Conservation (phyloP, 345 rosid genomes). For the Erysimum cheiranthoides region DNA sequence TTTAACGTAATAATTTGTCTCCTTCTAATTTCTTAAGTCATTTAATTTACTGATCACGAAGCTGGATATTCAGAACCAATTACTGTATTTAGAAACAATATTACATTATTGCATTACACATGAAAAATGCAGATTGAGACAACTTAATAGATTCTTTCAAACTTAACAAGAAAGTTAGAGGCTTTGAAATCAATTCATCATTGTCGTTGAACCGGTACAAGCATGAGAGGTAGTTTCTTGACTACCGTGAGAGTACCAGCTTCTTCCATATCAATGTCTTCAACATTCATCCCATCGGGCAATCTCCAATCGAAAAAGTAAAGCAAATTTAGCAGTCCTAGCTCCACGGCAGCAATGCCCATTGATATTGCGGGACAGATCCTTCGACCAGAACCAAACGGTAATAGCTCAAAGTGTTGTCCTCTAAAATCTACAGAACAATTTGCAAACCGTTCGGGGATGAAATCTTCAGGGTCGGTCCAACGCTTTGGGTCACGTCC, state of each 20-base stretch:
- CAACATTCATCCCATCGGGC: neutral
- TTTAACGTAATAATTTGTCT: too few species aligned
- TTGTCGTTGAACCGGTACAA: slow-evolving; percentile 16
- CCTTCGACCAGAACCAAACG: slow-evolving; percentile 51
- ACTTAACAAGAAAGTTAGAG: too few species aligned
- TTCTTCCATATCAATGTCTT: slow-evolving; percentile 37
- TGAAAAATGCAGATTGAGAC: too few species aligned
- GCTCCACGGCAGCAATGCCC: slow-evolving; percentile 12
- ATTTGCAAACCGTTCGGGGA: slow-evolving; percentile 50
- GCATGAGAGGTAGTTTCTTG: slow-evolving; percentile 47
- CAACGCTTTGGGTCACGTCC: slow-evolving; percentile 55
- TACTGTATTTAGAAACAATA: too few species aligned
- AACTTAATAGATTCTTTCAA: too few species aligned
- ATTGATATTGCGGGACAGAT: slow-evolving; percentile 7
- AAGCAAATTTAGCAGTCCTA: slow-evolving; percentile 11
- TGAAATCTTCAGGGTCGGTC: slow-evolving; percentile 49
- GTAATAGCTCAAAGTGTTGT: slow-evolving; percentile 49
- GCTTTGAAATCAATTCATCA: neutral
- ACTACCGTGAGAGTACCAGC: neutral
- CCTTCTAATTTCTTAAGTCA: too few species aligned
- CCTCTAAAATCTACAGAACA: slow-evolving; percentile 49
- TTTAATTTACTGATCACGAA: too few species aligned
- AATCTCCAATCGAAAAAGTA: slow-evolving; percentile 33
- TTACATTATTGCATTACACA: too few species aligned
- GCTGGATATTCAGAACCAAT: too few species aligned